Percentiles rank a stretch among this genome's conserved stretches.
Conservation (phyloP, 805 yeast genomes). For the Candida yuanshanica region DNA sequence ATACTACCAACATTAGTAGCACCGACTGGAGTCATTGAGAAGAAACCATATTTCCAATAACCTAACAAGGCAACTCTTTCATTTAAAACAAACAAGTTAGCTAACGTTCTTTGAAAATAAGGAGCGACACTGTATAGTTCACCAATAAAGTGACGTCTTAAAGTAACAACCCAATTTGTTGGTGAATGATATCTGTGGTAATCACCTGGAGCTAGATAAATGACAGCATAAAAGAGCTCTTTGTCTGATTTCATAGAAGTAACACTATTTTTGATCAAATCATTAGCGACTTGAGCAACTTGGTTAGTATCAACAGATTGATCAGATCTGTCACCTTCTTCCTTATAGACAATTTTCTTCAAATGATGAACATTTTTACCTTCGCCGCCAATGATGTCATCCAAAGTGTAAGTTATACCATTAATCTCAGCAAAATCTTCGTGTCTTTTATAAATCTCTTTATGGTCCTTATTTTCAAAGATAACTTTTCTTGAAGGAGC, state of each 20-base stretch:
- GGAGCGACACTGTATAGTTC: conserved; percentile 96
- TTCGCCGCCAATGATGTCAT: conserved; percentile 60
- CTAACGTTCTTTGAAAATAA: conserved; percentile 81
- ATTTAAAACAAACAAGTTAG: conserved; percentile 82
- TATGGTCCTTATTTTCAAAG: conserved; percentile 37
- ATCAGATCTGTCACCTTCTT: conserved; percentile 62
- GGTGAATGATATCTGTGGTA: conserved; percentile 98
- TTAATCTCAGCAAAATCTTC: conserved; percentile 73
- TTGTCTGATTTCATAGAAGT: conserved; percentile 34
- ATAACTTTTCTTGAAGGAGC: conserved; percentile 49
- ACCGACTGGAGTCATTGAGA: conserved; percentile 98
- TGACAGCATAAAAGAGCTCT: conserved; percentile 79
- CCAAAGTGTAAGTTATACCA: conserved; percentile 66
- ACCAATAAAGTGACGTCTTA: conserved; percentile 93
- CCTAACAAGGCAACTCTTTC: conserved; percentile 95
- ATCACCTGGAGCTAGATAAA: conserved; percentile 96
- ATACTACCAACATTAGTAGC: conserved; percentile 98
- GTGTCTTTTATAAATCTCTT: conserved; percentile 43
- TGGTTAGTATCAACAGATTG: conserved; percentile 18
- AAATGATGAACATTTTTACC: conserved; percentile 37
- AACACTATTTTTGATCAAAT: conserved; percentile 15
- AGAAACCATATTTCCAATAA: conserved; percentile 94
- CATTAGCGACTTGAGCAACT: conserved; percentile 35
- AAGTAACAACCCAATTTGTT: conserved; percentile 88
- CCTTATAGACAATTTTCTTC: conserved; percentile 44